Evolutionary conservation across 768 basidiomycete species (phyloP).

Genomic region (Lyophyllum decastes): DNA sequence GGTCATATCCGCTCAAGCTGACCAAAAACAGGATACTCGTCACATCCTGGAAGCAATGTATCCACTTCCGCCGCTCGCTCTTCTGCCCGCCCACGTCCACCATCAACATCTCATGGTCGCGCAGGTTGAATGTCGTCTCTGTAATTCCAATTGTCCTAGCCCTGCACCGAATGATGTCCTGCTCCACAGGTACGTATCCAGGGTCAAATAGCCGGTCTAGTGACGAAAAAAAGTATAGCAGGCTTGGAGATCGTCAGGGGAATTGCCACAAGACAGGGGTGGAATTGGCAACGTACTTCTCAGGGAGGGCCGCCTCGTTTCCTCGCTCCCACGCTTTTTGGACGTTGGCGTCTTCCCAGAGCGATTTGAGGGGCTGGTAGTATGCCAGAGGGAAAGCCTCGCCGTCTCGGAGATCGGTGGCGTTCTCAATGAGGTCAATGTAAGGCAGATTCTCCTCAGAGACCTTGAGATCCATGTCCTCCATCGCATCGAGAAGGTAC

Average conservation of each 20-base stretch:
- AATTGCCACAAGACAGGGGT: not conserved
- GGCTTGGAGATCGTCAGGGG: slow-evolving; percentile 35
- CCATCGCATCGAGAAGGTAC: slow-evolving; percentile 84
- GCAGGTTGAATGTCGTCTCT: slow-evolving; percentile 80
- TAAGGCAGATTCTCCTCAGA: slow-evolving; percentile 57
- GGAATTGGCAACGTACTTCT: slow-evolving; percentile 58
- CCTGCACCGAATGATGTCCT: slow-evolving; percentile 85
- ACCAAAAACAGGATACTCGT: slow-evolving; percentile 92
- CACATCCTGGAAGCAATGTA: slow-evolving; percentile 93
- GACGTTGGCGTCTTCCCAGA: slow-evolving; percentile 81
- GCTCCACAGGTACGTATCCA: slow-evolving; percentile 72
- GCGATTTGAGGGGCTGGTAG: slow-evolving; percentile 60
- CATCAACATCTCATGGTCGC: slow-evolving; percentile 86
- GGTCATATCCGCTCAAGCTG: slow-evolving; percentile 91
- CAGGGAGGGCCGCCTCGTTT: slow-evolving; percentile 90
- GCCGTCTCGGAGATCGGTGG: slow-evolving; percentile 73
- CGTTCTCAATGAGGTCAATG: slow-evolving; percentile 65
- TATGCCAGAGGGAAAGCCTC: slow-evolving; percentile 77
- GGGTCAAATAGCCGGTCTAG: slow-evolving; percentile 81
- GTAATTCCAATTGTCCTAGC: slow-evolving; percentile 91
- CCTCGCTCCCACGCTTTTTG: slow-evolving; percentile 78
- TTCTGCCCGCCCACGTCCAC: slow-evolving; percentile 95
- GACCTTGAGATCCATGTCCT: slow-evolving; percentile 82
- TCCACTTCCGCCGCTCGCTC: slow-evolving; percentile 92
- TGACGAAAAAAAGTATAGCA: slow-evolving; percentile 76